Percentiles rank a stretch among this genome's conserved stretches.
Conservation (phyloP, 495 filamentous ascomycete genomes). For the Aspergillus cristatus region DNA sequence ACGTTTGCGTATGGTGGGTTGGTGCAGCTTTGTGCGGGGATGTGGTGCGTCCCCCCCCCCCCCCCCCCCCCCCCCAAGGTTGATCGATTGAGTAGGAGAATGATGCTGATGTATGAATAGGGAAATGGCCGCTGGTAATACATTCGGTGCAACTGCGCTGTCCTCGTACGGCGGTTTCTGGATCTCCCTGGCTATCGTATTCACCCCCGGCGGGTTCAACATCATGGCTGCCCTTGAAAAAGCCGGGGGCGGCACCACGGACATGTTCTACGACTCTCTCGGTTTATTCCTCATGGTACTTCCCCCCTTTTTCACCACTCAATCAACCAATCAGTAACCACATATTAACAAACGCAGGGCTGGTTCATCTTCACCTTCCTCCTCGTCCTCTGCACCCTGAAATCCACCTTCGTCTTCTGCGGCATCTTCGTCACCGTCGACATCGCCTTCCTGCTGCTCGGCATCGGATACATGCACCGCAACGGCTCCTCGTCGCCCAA, state of each 20-base stretch:
- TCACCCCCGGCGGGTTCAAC: conserved; percentile 57
- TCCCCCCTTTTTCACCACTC: no score
- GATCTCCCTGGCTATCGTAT: conserved; percentile 70
- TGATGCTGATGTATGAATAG: conserved; percentile 29
- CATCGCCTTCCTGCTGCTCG: conserved; percentile 61
- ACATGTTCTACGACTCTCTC: conserved; percentile 49
- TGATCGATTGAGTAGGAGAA: neutral
- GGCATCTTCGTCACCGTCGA: conserved; percentile 77
- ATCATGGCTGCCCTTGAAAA: conserved; percentile 26
- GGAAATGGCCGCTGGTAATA: conserved; percentile 90
- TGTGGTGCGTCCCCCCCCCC: conserved; percentile 59
- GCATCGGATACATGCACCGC: conserved; percentile 51
- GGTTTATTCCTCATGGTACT: conserved; percentile 67
- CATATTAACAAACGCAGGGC: conserved; percentile 25
- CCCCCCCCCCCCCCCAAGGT: no score
- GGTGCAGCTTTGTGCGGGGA: conserved; percentile 75
- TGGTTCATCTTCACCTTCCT: conserved; percentile 92
- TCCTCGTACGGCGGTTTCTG: conserved; percentile 91
- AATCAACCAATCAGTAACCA: no score
- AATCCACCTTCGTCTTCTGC: conserved; percentile 85
- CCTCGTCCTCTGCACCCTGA: conserved; percentile 69
- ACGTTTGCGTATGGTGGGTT: conserved; percentile 68
- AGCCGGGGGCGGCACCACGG: conserved; percentile 23
- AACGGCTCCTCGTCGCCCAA: conserved; percentile 28
- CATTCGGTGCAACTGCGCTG: conserved; percentile 86